phyloP scores from a whole-genome alignment of 1,284 basidiomycete genomes.

The Wolfiporia cocos region DNA sequence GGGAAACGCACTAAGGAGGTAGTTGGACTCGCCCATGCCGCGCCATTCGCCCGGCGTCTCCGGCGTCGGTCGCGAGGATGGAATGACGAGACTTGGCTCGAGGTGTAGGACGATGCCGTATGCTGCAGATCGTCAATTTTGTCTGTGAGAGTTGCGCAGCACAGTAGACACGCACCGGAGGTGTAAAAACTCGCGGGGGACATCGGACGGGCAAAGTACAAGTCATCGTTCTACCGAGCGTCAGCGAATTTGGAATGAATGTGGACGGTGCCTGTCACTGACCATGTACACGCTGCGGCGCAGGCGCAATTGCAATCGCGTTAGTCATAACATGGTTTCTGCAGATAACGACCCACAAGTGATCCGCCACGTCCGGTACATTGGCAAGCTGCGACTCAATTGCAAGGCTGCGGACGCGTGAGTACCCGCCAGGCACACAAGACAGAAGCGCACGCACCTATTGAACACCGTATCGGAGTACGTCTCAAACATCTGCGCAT shows the following conservation, averaged over 20 bases:
- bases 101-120: slow-evolving; percentile 28
- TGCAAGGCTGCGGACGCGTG: slow-evolving; percentile 9
- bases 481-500: slow-evolving; percentile 6
- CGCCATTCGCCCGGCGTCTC: slow-evolving; percentile 27
- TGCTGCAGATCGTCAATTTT: slow-evolving; percentile 9
- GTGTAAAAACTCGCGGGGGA: slow-evolving; percentile 23
- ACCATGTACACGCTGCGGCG: slow-evolving; percentile 23
- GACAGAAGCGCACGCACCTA: slow-evolving; percentile 3
- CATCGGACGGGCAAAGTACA: slow-evolving; percentile 20
- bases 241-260: not conserved
- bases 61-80: slow-evolving; percentile 15
- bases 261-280: slow-evolving; percentile 1
- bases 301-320: not conserved
- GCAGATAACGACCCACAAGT: slow-evolving; percentile 6
- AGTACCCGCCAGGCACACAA: slow-evolving; percentile 3
- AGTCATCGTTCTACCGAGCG: slow-evolving; percentile 22
- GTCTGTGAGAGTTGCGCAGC: not conserved
- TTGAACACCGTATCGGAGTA: slow-evolving; percentile 10
- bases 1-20: slow-evolving; percentile 17
- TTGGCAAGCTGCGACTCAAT: slow-evolving; percentile 9
- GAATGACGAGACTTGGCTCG: slow-evolving; percentile 19
- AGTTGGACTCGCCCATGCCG: slow-evolving; percentile 24
- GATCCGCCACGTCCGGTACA: slow-evolving; percentile 6
- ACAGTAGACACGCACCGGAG: slow-evolving; percentile 16
- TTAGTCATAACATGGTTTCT: no score